Evolutionary conservation across 2,329 filamentous ascomycete species (phyloP).

Genomic region (Pseudogymnoascus sp.): DNA sequence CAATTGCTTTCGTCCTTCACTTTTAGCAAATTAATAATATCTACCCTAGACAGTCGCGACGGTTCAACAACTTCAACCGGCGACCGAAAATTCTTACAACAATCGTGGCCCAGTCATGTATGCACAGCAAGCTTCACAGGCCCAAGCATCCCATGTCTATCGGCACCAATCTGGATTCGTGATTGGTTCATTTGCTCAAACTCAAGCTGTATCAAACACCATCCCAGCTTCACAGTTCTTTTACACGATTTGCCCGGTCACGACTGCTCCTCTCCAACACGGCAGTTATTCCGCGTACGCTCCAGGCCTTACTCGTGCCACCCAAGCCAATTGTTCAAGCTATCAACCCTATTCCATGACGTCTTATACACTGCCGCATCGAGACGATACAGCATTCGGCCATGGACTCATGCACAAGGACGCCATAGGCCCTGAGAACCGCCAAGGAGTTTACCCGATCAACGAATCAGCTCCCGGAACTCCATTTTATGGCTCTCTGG

Average conservation of each 20-base stretch:
- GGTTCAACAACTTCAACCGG: conserved; percentile 28
- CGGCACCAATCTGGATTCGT: conserved; percentile 24
- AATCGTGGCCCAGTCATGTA: conserved; percentile 27
- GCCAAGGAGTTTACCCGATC: conserved; percentile 60
- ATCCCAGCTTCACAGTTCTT: conserved; percentile 30
- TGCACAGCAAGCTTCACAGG: conserved; percentile 20
- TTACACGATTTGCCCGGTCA: conserved; percentile 23
- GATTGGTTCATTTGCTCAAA: conserved; percentile 26
- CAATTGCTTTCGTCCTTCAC: neutral
- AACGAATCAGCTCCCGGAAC: conserved; percentile 60
- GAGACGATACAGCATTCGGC: too few relatives aligned
- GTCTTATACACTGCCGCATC: conserved; percentile 25
- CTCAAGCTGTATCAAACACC: conserved; percentile 27
- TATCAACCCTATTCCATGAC: conserved; percentile 27
- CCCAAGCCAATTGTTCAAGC: conserved; percentile 27
- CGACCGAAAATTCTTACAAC: conserved; percentile 21
- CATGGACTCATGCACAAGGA: conserved; percentile 35
- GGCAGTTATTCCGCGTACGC: conserved; percentile 25
- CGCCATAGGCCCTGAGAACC: conserved; percentile 55
- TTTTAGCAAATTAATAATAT: neutral
- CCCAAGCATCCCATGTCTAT: conserved; percentile 23
- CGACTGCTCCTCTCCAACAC: conserved; percentile 23
- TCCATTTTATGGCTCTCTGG: conserved; percentile 53
- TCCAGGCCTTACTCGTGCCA: conserved; percentile 23
- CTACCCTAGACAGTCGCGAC: conserved; percentile 28